These are phyloP conservation scores for Chamaecyparis obtusa DNA, from an alignment of 75 land plant genomes.

Conservation along the genomic window DNA sequence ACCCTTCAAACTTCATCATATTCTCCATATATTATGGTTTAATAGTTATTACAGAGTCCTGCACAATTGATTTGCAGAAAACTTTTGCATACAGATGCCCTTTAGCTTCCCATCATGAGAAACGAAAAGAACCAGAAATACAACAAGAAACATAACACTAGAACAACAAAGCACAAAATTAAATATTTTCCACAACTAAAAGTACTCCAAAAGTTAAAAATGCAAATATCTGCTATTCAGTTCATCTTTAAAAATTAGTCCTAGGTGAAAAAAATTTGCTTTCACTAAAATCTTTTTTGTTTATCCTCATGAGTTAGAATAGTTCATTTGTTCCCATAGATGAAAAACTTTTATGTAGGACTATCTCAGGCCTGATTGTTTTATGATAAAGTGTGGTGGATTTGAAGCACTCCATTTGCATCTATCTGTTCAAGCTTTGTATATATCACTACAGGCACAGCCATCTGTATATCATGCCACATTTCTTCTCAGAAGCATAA, in stretches of 20 bases:
- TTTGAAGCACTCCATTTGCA: too few species aligned
- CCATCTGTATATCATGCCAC: too few species aligned
- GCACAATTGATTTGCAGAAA: conserved; percentile 1
- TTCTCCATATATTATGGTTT: background rate
- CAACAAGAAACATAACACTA: background rate
- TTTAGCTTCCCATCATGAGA: background rate
- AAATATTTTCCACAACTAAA: background rate
- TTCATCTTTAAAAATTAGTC: too few species aligned
- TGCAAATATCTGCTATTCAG: too few species aligned
- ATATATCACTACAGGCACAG: too few species aligned
- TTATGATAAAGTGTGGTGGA: too few species aligned
- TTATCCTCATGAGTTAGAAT: background rate
- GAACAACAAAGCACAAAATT: background rate
- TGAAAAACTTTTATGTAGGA: too few species aligned
- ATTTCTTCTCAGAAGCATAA: too few species aligned
- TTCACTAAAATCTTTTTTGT: background rate
- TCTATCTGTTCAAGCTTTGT: too few species aligned
- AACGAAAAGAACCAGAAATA: background rate
- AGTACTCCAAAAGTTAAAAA: background rate
- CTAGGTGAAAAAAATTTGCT: background rate
- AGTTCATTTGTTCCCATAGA: background rate
- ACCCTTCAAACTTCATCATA: background rate
- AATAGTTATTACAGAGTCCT: background rate
- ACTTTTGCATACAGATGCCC: background rate
- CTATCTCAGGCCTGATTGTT: too few species aligned